Percentiles rank a stretch among this genome's conserved stretches.
phyloP scores from a whole-genome alignment of 148 eudicot species.

The Rhododendron mucronatum region DNA sequence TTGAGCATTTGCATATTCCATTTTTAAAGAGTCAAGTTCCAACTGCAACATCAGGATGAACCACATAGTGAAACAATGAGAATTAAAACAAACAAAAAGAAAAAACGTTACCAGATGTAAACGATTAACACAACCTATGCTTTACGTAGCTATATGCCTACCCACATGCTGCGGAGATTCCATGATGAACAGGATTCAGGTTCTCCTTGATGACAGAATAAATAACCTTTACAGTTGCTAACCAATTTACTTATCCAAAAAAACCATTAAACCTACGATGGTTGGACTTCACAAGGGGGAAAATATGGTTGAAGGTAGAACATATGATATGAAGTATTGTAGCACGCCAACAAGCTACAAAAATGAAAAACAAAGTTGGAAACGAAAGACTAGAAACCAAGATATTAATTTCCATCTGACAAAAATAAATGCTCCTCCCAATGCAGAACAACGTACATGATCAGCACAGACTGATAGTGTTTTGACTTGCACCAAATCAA shows the following conservation, averaged over 20 bases:
- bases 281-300: neutral
- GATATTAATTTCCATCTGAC: neutral
- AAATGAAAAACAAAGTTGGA: neutral
- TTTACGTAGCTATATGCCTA: neutral
- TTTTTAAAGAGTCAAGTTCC: slow-evolving; percentile 78
- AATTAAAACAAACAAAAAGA: no score
- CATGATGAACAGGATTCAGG: neutral
- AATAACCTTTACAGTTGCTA: neutral
- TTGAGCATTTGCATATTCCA: slow-evolving; percentile 77
- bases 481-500: neutral
- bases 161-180: neutral
- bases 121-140: neutral
- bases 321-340: neutral
- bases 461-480: neutral
- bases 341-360: neutral
- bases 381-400: neutral
- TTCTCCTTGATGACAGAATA: neutral
- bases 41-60: slow-evolving; percentile 50
- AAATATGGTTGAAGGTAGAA: neutral
- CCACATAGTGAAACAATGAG: neutral
- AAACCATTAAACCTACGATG: neutral
- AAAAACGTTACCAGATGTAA: neutral
- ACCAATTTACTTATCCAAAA: slow-evolving; percentile 13
- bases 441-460: neutral
- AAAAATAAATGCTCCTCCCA: neutral